Evolutionary conservation across 805 yeast species (phyloP).

Genomic region (Grigorovia yakushimaensis): DNA sequence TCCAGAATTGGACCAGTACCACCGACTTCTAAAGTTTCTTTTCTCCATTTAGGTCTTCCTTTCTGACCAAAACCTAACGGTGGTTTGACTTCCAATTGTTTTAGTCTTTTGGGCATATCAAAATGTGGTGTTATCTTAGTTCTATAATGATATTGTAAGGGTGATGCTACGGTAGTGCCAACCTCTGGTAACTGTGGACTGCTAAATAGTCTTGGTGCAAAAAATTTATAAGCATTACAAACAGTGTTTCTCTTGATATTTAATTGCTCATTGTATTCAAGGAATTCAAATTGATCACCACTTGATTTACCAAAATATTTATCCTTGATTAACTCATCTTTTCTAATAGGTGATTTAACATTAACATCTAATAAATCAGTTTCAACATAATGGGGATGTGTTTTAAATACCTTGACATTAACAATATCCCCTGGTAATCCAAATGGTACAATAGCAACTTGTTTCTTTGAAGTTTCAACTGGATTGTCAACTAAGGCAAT

Average conservation of each 20-base stretch:
- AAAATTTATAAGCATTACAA: slow-evolving; percentile 67
- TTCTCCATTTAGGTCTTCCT: slow-evolving; percentile 67
- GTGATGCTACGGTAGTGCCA: slow-evolving; percentile 62
- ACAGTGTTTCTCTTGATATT: slow-evolving; percentile 65
- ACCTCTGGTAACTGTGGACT: slow-evolving; percentile 47
- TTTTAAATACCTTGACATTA: slow-evolving; percentile 59
- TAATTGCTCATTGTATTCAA: slow-evolving; percentile 65
- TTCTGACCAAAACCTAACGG: slow-evolving; percentile 83
- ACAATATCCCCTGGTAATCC: slow-evolving; percentile 80
- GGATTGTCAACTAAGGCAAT: slow-evolving; percentile 62
- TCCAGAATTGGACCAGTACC: slow-evolving; percentile 65
- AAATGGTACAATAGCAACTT: slow-evolving; percentile 75
- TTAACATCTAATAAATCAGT: slow-evolving; percentile 56
- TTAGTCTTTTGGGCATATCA: slow-evolving; percentile 55
- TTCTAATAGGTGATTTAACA: slow-evolving; percentile 36
- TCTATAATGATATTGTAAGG: slow-evolving; percentile 65
- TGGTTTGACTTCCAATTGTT: slow-evolving; percentile 40
- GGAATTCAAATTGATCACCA: slow-evolving; percentile 87
- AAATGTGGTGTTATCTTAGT: slow-evolving; percentile 96
- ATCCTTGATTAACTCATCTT: slow-evolving; percentile 50
- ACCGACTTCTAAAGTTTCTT: slow-evolving; percentile 34
- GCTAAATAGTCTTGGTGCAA: slow-evolving; percentile 48
- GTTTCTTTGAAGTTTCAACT: slow-evolving; percentile 34
- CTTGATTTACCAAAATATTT: slow-evolving; percentile 86
- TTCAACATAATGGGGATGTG: slow-evolving; percentile 66